A percentile compares a stretch with the other conserved stretches of the same genome.
Evolutionary conservation across 345 rosid species (phyloP).

Genomic region (Zanthoxylum bungeanum): DNA sequence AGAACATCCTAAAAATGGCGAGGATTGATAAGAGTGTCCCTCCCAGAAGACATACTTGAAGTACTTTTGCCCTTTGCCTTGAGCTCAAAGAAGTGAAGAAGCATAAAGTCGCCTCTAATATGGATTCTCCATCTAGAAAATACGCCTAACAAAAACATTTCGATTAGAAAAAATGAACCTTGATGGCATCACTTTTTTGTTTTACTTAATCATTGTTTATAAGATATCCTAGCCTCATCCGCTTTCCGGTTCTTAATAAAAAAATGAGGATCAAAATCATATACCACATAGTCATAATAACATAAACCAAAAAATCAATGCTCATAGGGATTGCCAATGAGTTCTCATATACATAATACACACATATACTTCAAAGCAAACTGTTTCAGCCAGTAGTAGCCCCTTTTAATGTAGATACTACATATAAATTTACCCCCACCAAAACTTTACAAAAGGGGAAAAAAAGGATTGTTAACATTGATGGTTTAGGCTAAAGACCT

Average conservation of each 20-base stretch:
- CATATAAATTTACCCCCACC: background rate
- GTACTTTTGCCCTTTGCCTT: constrained; percentile 47
- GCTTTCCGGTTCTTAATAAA: background rate
- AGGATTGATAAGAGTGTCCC: constrained; percentile 55
- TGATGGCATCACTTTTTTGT: no score
- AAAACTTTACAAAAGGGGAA: background rate
- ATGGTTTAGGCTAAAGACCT: background rate
- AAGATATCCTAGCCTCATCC: background rate
- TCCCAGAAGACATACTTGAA: constrained; percentile 50
- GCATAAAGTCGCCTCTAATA: constrained; percentile 55
- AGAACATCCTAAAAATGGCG: constrained; percentile 42
- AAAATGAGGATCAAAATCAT: background rate
- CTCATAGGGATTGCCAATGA: background rate
- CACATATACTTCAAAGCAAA: background rate
- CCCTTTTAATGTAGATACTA: background rate
- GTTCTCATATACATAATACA: background rate
- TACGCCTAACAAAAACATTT: constrained; percentile 43
- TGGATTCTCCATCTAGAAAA: constrained; percentile 82
- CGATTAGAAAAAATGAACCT: background rate
- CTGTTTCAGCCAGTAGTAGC: background rate
- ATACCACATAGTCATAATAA: background rate
- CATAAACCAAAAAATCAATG: background rate
- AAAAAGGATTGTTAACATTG: background rate
- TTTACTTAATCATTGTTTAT: background rate
- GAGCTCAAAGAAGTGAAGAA: constrained; percentile 44